These are phyloP conservation scores for Ramalina intermedia DNA, from an alignment of 495 filamentous ascomycete genomes.

Conservation along the genomic window DNA sequence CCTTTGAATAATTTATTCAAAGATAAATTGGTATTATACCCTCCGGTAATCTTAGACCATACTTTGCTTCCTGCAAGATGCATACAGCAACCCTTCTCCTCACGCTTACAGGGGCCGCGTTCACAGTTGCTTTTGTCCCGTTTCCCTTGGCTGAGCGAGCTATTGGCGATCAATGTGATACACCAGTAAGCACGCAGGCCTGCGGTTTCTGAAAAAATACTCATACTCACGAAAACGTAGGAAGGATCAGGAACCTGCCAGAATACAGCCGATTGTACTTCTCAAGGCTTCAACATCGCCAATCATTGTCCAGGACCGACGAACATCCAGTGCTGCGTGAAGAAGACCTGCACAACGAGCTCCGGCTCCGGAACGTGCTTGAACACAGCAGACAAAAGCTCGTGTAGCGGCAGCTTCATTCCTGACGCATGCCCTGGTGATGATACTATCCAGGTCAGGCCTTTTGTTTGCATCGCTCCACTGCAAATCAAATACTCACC, in stretches of 20 bases:
- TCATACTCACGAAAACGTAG: not conserved
- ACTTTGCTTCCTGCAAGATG: not conserved
- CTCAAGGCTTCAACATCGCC: constrained; percentile 7
- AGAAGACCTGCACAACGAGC: constrained; percentile 4
- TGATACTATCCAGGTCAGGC: constrained; percentile 4
- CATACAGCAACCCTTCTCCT: not conserved
- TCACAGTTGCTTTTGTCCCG: constrained; percentile 1
- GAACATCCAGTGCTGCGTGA: constrained; percentile 10
- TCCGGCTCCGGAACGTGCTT: constrained; percentile 6
- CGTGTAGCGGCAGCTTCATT: constrained; percentile 4
- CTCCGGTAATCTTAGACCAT: not conserved
- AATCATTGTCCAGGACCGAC: constrained; percentile 4
- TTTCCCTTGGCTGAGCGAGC: not conserved
- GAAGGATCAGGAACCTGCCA: constrained; percentile 6
- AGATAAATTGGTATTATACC: no score
- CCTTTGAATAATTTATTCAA: no score
- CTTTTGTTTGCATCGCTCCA: no score
- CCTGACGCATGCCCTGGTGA: constrained; percentile 5
- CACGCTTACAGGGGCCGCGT: not conserved
- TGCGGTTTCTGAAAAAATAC: not conserved
- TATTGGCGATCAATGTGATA: constrained; percentile 1
- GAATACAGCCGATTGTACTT: constrained; percentile 3
- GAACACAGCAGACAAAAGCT: constrained; percentile 3
- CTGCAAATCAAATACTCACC: not conserved
- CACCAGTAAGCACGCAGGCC: not conserved